phyloP scores from a whole-genome alignment of 345 rosid species.

The Pistacia vera region DNA sequence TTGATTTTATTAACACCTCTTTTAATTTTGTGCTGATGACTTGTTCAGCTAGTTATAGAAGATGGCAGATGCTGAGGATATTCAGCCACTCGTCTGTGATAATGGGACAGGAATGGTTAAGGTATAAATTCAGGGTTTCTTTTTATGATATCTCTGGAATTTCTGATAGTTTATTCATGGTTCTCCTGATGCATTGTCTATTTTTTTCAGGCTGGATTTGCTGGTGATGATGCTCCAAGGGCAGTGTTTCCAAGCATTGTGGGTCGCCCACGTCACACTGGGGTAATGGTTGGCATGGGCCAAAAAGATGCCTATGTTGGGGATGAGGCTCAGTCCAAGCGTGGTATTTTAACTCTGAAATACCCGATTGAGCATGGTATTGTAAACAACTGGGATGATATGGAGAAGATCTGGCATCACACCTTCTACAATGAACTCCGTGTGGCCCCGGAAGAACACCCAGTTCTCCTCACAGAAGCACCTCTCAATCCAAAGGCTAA shows the following conservation, averaged over 20 bases:
- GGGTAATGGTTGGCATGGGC: slow-evolving; percentile 77
- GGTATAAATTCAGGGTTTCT: slow-evolving; percentile 24
- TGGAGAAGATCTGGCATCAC: slow-evolving; percentile 75
- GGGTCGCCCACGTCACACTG: slow-evolving; percentile 70
- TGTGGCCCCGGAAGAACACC: slow-evolving; percentile 72
- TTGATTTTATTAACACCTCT: not conserved
- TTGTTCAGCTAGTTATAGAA: slow-evolving; percentile 32
- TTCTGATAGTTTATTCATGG: not conserved
- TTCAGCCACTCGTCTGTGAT: slow-evolving; percentile 70
- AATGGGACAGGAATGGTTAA: slow-evolving; percentile 74
- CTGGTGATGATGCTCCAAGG: slow-evolving; percentile 78
- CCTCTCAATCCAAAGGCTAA: slow-evolving; percentile 72
- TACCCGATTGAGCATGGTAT: slow-evolving; percentile 74
- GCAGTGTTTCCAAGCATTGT: slow-evolving; percentile 75
- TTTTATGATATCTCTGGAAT: not conserved
- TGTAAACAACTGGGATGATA: slow-evolving; percentile 72
- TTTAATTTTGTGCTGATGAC: slow-evolving; percentile 6
- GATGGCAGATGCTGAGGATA: slow-evolving; percentile 66
- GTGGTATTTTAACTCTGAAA: slow-evolving; percentile 67
- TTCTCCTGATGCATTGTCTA: not conserved
- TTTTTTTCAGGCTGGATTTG: slow-evolving; percentile 58
- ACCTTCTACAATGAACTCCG: slow-evolving; percentile 64
- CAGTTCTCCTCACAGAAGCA: slow-evolving; percentile 68
- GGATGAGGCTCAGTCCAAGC: slow-evolving; percentile 75
- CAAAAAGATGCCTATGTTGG: slow-evolving; percentile 67